phyloP scores from a whole-genome alignment of 2,329 filamentous ascomycete species.

The Monosporascus sp. region DNA sequence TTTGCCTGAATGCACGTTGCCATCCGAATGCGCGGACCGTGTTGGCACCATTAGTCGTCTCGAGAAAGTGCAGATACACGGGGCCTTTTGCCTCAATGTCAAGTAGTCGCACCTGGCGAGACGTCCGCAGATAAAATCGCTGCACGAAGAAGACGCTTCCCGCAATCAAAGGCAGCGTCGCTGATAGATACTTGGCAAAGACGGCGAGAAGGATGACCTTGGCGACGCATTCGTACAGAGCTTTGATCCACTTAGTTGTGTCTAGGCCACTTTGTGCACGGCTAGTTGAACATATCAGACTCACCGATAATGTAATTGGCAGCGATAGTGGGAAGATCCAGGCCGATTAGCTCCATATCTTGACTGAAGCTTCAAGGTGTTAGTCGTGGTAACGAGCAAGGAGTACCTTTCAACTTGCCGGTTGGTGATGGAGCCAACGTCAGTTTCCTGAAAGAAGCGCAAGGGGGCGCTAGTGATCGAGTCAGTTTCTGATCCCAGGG shows the following conservation, averaged over 20 bases:
- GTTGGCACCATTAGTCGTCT: slow-evolving; percentile 2
- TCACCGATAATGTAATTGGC: background rate
- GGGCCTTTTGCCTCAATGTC: slow-evolving; percentile 8
- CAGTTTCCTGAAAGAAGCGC: background rate
- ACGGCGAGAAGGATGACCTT: background rate
- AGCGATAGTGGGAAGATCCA: background rate
- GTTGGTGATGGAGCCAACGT: background rate
- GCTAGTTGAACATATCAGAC: background rate
- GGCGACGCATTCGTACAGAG: background rate
- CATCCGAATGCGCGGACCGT: slow-evolving; percentile 9
- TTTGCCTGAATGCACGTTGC: slow-evolving; percentile 1
- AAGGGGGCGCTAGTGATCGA: background rate
- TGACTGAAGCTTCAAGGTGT: background rate
- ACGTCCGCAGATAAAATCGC: slow-evolving; percentile 5
- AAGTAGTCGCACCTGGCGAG: slow-evolving; percentile 5
- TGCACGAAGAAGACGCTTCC: background rate
- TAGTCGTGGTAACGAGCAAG: background rate
- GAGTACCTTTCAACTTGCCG: background rate
- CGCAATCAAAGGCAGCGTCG: background rate
- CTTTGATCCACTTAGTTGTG: background rate
- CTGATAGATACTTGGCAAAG: background rate
- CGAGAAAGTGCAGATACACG: slow-evolving; percentile 8
- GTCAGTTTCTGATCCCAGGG: background rate
- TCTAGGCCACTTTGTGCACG: background rate
- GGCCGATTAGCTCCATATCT: background rate